A percentile compares a stretch with the other conserved stretches of the same genome.
These are phyloP conservation scores for Betula pendula DNA, from an alignment of 306 rosid species.

Conservation along the genomic window DNA sequence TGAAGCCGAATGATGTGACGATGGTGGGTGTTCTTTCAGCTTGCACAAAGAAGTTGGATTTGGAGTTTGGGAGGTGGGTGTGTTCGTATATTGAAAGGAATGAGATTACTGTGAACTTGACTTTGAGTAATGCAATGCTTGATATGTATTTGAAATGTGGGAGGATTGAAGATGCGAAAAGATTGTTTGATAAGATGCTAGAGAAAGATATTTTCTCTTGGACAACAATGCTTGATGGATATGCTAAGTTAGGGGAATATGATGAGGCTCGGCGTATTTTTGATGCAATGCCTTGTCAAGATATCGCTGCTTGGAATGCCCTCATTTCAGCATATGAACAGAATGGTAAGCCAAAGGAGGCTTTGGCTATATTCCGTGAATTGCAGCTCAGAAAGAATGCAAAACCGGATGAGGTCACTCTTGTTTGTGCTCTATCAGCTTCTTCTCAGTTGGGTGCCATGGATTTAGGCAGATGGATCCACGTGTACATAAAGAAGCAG, in stretches of 20 bases:
- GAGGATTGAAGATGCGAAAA: constrained; percentile 46
- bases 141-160: constrained; percentile 69
- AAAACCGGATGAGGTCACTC: constrained; percentile 58
- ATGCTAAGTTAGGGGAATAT: constrained; percentile 49
- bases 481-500: constrained; percentile 49
- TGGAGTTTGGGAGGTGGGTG: constrained; percentile 68
- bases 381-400: constrained; percentile 47
- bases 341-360: constrained; percentile 60
- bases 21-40: constrained; percentile 64
- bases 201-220: constrained; percentile 68
- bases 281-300: constrained; percentile 49
- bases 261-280: constrained; percentile 45
- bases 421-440: constrained; percentile 56
- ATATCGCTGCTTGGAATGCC: constrained; percentile 62
- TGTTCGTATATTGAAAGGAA: constrained; percentile 48
- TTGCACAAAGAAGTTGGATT: constrained; percentile 51
- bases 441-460: constrained; percentile 66
- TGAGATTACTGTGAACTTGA: constrained; percentile 42
- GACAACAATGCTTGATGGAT: constrained; percentile 72
- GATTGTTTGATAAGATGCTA: constrained; percentile 51
- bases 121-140: constrained; percentile 60
- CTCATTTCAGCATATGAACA: constrained; percentile 64
- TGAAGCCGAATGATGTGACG: constrained; percentile 58
- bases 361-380: constrained; percentile 53
- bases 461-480: constrained; percentile 65